These are phyloP conservation scores for Colletotrichum chlorophyti DNA, from an alignment of 2,329 filamentous ascomycete genomes.

Conservation along the genomic window DNA sequence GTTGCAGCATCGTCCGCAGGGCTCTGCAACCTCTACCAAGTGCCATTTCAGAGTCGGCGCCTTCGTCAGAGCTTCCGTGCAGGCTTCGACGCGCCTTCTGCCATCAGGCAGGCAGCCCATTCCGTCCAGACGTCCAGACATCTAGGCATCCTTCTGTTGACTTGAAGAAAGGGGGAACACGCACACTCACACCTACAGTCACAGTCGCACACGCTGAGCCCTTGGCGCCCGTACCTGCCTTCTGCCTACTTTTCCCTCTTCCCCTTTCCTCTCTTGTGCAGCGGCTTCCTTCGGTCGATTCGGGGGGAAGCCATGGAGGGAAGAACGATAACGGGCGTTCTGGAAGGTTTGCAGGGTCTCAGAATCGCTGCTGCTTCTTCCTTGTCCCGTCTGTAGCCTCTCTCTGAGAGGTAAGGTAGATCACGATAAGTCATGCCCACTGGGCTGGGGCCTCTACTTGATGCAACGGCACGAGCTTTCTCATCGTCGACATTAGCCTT, in stretches of 20 bases:
- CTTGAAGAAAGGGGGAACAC: too few species aligned
- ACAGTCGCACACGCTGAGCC: constrained; percentile 2
- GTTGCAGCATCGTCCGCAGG: constrained; percentile 17
- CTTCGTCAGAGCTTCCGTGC: constrained; percentile 21
- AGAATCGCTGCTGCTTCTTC: not conserved
- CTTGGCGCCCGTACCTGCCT: not conserved
- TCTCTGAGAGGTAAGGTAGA: not conserved
- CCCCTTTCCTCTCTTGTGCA: not conserved
- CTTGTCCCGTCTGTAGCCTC: not conserved
- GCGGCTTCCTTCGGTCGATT: constrained; percentile 27
- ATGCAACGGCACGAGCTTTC: too few species aligned
- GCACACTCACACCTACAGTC: not conserved
- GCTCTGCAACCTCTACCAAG: constrained; percentile 7
- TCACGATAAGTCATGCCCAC: not conserved
- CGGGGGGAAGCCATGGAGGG: not conserved
- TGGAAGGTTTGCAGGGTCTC: constrained; percentile 9
- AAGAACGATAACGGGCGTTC: not conserved
- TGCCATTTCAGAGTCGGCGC: constrained; percentile 13
- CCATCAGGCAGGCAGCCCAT: not conserved
- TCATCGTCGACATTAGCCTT: too few species aligned
- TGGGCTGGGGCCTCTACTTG: not conserved
- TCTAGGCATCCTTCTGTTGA: not conserved
- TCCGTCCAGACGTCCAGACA: constrained; percentile 3
- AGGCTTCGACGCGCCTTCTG: constrained; percentile 28
- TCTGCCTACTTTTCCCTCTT: not conserved